Evolutionary conservation across 495 filamentous ascomycete genomes (phyloP), one percentile per base, ranked within the genome.

Genomic region (Penicillium desertorum): DNA sequence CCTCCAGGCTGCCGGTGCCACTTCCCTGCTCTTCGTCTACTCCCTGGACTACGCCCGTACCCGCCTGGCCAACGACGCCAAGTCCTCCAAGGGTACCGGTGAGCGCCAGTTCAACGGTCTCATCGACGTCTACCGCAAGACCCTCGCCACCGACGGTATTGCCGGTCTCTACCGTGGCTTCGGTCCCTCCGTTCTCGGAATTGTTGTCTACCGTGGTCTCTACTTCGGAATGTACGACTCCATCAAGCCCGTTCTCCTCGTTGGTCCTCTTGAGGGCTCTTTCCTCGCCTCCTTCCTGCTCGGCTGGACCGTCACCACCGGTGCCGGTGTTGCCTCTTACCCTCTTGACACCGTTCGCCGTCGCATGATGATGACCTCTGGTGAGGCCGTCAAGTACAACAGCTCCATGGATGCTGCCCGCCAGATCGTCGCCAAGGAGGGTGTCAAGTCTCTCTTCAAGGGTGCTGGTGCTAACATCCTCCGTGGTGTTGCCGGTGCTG

Each of bases 201-300:
- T 98, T 76, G 78, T 98, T 75, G 95, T 98, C 79, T 98, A 98
- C 89, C 95, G 94, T 90, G 94, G 94, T 96, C 91, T 98, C 65
- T 98, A 98, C 91, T 98, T 98, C 88, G 94, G 94, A 74, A 89
- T 98, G 89, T 98, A 98, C 92, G 94, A 98, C 81, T 98, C 94
- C 65, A 87, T 98, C 85, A 98, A 98, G 91, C 94, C 94, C 66
- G 90, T 97, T 77, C 75, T 97, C 79, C 90, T 98, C 51, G 84
- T 88, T 74, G 94, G 94, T 72, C 59, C 83, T 72, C 92, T 98
- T 69, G 87, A 91, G 81, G 91, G 91, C 82, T 96, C 91, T 87
- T 98, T 98, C 91, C 80, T 98, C 65, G 94, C 94, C 75, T 98
- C 94, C 54, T 98, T 98, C 92, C 68, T 84, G 71, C 92, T 98